These are phyloP conservation scores for Pythium apleroticum DNA, from an alignment of 352 stramenopile species.

Conservation along the genomic window DNA sequence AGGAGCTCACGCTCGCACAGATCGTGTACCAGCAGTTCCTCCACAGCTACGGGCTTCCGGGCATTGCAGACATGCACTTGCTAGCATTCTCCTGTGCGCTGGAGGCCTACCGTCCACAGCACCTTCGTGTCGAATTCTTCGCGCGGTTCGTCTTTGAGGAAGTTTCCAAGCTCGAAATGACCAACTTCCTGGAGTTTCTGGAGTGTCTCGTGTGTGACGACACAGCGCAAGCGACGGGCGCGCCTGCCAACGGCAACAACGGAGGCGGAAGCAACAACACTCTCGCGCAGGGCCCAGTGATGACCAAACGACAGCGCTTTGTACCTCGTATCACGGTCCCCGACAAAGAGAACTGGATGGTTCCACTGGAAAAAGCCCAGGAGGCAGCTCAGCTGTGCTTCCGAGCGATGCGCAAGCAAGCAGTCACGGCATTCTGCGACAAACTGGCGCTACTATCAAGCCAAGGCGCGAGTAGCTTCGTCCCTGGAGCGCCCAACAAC, in stretches of 20 bases:
- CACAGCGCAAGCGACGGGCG: not conserved
- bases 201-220: slow-evolving; percentile 75
- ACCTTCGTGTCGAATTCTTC: slow-evolving; percentile 77
- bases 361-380: slow-evolving; percentile 64
- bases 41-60: slow-evolving; percentile 73
- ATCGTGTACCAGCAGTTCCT: slow-evolving; percentile 84
- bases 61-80: slow-evolving; percentile 80
- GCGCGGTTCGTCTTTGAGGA: slow-evolving; percentile 79
- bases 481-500: not conserved
- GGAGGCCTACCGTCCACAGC: slow-evolving; percentile 61
- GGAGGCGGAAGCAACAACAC: slow-evolving; percentile 9
- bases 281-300: not conserved
- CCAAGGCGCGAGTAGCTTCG: slow-evolving; percentile 35
- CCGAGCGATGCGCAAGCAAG: slow-evolving; percentile 67
- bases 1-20: slow-evolving; percentile 55
- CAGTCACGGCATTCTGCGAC: slow-evolving; percentile 61
- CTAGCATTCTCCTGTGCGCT: slow-evolving; percentile 71
- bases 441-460: slow-evolving; percentile 47
- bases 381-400: slow-evolving; percentile 68
- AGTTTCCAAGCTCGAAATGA: slow-evolving; percentile 44
- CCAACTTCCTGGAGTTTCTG: slow-evolving; percentile 72
- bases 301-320: slow-evolving; percentile 48
- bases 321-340: slow-evolving; percentile 53
- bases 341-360: slow-evolving; percentile 70
- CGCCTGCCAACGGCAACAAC: slow-evolving; percentile 1